phyloP scores from a whole-genome alignment of 768 basidiomycete genomes.

The Omphalotus guepiniiformis region DNA sequence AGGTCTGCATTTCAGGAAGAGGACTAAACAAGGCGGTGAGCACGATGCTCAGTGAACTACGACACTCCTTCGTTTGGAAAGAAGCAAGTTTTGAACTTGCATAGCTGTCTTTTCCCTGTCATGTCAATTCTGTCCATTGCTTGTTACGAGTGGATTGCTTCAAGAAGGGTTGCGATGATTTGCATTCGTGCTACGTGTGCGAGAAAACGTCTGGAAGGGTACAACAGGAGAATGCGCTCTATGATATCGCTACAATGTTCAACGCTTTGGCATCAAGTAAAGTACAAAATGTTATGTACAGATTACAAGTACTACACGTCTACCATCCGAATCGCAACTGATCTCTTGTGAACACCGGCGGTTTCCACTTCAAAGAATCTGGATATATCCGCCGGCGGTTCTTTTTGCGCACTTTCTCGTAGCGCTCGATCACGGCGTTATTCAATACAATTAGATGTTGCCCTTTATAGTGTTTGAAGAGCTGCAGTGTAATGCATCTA shows the following conservation, averaged over 20 bases:
- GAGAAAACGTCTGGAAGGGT: too few species aligned
- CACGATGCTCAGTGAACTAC: background rate
- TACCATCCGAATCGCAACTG: conserved; percentile 77
- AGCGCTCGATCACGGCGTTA: conserved; percentile 85
- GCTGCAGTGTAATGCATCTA: conserved; percentile 89
- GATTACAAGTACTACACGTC: conserved; percentile 6
- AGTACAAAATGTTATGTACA: conserved; percentile 3
- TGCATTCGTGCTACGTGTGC: too few species aligned
- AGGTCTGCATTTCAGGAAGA: conserved; percentile 5
- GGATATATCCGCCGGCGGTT: conserved; percentile 74
- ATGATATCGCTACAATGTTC: too few species aligned
- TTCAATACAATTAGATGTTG: conserved; percentile 91
- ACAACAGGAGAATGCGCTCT: too few species aligned
- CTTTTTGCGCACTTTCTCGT: conserved; percentile 81
- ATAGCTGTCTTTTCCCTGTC: too few species aligned
- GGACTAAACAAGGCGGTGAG: background rate
- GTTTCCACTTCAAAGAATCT: conserved; percentile 86
- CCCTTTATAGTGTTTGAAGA: conserved; percentile 96
- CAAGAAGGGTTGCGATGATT: too few species aligned
- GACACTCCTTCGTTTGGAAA: too few species aligned
- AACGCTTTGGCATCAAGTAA: background rate
- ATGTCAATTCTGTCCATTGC: too few species aligned
- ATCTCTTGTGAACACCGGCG: conserved; percentile 87
- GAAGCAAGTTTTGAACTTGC: too few species aligned
- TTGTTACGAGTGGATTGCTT: too few species aligned